Percentiles rank a stretch among this genome's conserved stretches.
phyloP scores from a whole-genome alignment of 2,329 filamentous ascomycete species.

The Clarireedia sp. region DNA sequence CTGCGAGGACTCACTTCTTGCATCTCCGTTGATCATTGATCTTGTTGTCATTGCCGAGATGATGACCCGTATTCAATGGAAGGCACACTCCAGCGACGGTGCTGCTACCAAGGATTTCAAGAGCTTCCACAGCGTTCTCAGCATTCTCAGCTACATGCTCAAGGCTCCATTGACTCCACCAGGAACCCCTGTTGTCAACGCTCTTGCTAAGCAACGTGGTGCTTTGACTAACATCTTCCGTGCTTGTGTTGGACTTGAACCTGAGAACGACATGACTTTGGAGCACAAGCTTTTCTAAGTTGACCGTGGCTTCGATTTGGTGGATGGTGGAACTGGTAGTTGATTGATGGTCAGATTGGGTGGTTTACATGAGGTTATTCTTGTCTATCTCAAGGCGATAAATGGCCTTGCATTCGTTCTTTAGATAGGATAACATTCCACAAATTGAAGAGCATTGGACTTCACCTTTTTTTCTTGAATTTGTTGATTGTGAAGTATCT shows the following conservation, averaged over 20 bases:
- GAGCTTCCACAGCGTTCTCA: slow-evolving; percentile 94
- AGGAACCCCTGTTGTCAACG: slow-evolving; percentile 91
- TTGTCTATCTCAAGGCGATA: slow-evolving; percentile 23
- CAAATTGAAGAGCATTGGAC: slow-evolving; percentile 1
- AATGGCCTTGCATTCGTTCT: slow-evolving; percentile 28
- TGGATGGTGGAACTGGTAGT: neutral
- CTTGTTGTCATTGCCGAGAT: slow-evolving; percentile 88
- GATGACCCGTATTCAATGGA: slow-evolving; percentile 98
- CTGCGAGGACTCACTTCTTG: slow-evolving; percentile 95
- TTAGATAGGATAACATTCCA: slow-evolving; percentile 17
- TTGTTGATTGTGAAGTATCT: neutral
- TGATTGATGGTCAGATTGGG: neutral
- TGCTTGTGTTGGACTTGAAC: slow-evolving; percentile 91
- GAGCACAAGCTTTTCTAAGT: slow-evolving; percentile 91
- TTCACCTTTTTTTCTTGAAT: neutral
- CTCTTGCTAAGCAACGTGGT: slow-evolving; percentile 89
- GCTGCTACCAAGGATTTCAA: slow-evolving; percentile 61
- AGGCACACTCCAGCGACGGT: slow-evolving; percentile 47
- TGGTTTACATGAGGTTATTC: slow-evolving; percentile 11
- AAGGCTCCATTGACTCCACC: slow-evolving; percentile 90
- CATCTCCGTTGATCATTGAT: slow-evolving; percentile 95
- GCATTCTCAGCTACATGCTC: slow-evolving; percentile 98
- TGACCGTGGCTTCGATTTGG: neutral
- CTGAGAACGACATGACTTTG: slow-evolving; percentile 96
- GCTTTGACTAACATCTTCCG: slow-evolving; percentile 98